phyloP scores from a whole-genome alignment of 2,329 filamentous ascomycete genomes.

The Aureobasidium subglaciale region DNA sequence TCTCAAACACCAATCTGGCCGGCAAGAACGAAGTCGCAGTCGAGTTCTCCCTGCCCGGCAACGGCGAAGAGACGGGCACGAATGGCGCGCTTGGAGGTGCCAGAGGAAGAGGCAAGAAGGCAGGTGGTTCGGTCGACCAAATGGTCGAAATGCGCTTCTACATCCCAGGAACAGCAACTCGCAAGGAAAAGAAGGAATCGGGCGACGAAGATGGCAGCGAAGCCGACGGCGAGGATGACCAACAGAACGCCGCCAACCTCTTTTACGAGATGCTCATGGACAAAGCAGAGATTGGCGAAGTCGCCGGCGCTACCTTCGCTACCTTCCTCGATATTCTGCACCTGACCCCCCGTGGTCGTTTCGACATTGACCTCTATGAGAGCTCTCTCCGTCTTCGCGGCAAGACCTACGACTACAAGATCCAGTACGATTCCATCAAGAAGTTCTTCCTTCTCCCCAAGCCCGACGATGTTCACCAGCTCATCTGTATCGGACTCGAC shows the following conservation, averaged over 20 bases:
- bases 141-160: slow-evolving; percentile 99
- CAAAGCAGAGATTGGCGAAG: slow-evolving; percentile 97
- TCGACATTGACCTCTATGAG: slow-evolving; percentile 99
- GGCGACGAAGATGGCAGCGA: slow-evolving; percentile 64
- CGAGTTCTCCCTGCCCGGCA: slow-evolving; percentile 74
- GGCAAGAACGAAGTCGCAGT: slow-evolving; percentile 97
- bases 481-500: slow-evolving; percentile 90
- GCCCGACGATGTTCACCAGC: slow-evolving; percentile 92
- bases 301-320: slow-evolving; percentile 95
- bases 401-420: slow-evolving; percentile 99
- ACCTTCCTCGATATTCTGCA: slow-evolving; percentile 96
- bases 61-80: slow-evolving; percentile 63
- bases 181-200: slow-evolving; percentile 62
- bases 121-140: slow-evolving; percentile 81
- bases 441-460: slow-evolving; percentile 98
- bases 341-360: slow-evolving; percentile 95
- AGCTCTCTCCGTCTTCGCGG: slow-evolving; percentile 92
- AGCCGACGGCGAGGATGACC: slow-evolving; percentile 53
- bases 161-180: slow-evolving; percentile 81
- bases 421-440: slow-evolving; percentile 95
- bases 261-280: slow-evolving; percentile 98
- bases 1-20: slow-evolving; percentile 94
- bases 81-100: slow-evolving; percentile 70
- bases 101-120: slow-evolving; percentile 74
- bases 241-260: slow-evolving; percentile 91